These are phyloP conservation scores for Cutaneotrichosporon sp. DNA, from an alignment of 1,284 basidiomycete species.

Conservation along the genomic window DNA sequence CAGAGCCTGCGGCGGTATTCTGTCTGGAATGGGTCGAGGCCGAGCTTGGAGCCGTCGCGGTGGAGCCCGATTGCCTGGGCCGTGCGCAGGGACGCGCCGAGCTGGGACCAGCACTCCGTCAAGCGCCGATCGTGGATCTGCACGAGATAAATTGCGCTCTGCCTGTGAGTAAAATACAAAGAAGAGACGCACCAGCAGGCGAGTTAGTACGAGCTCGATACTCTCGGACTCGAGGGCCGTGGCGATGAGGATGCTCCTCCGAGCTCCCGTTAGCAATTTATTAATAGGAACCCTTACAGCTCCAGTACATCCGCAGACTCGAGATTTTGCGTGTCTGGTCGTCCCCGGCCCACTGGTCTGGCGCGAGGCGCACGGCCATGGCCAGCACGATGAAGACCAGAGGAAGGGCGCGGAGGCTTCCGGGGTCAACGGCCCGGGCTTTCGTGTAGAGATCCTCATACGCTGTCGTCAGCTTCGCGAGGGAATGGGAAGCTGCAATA, in stretches of 20 bases:
- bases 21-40: conserved; percentile 60
- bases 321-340: conserved; percentile 66
- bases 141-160: conserved; percentile 87
- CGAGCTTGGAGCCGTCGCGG: conserved; percentile 77
- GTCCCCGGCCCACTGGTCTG: conserved; percentile 76
- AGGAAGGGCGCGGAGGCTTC: conserved; percentile 80
- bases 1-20: conserved; percentile 88
- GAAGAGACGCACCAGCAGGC: conserved; percentile 63
- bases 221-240: conserved; percentile 87
- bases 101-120: conserved; percentile 85
- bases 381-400: conserved; percentile 91
- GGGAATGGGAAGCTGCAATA: no score
- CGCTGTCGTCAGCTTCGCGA: no score
- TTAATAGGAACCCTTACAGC: conserved; percentile 57
- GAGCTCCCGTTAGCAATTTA: conserved; percentile 54
- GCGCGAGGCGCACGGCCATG: conserved; percentile 76
- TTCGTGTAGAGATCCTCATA: conserved; percentile 75
- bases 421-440: conserved; percentile 67
- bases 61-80: conserved; percentile 92
- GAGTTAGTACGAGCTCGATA: conserved; percentile 79
- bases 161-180: conserved; percentile 5
- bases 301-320: conserved; percentile 86
- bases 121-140: conserved; percentile 54
- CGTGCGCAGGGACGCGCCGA: conserved; percentile 85
- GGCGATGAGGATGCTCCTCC: conserved; percentile 76